These are phyloP conservation scores for Penicillium cataractarum DNA, from an alignment of 495 filamentous ascomycete species.

Conservation along the genomic window DNA sequence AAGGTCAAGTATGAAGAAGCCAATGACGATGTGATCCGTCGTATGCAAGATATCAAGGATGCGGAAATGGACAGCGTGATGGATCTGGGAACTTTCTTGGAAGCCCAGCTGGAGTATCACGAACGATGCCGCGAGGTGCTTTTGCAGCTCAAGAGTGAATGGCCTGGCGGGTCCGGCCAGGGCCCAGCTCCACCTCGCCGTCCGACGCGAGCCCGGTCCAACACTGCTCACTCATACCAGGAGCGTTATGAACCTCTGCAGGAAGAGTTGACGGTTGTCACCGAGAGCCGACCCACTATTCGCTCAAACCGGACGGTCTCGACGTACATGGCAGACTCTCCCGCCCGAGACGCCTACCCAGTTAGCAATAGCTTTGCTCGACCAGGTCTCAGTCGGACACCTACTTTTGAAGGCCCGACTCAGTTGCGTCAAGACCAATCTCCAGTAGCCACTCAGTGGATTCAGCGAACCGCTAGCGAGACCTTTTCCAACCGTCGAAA, in stretches of 20 bases:
- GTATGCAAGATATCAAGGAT: constrained; percentile 97
- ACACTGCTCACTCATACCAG: constrained; percentile 62
- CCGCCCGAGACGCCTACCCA: constrained; percentile 39
- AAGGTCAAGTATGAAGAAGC: constrained; percentile 98
- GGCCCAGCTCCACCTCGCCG: constrained; percentile 39
- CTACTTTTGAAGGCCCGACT: constrained; percentile 61
- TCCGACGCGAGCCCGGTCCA: constrained; percentile 58
- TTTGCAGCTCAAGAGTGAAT: constrained; percentile 66
- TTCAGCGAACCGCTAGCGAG: constrained; percentile 63
- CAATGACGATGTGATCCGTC: constrained; percentile 86
- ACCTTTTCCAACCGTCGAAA: constrained; percentile 48
- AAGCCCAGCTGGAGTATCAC: constrained; percentile 89
- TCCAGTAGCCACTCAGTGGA: constrained; percentile 46
- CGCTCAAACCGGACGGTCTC: constrained; percentile 54
- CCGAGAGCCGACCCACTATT: constrained; percentile 62
- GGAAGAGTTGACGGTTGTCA: constrained; percentile 52
- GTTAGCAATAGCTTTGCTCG: constrained; percentile 37
- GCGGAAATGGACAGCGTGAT: constrained; percentile 81
- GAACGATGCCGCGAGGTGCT: constrained; percentile 84
- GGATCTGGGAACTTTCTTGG: constrained; percentile 80
- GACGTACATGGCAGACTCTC: constrained; percentile 32
- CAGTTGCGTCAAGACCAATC: constrained; percentile 55
- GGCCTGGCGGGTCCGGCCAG: constrained; percentile 55
- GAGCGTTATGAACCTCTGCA: constrained; percentile 62
- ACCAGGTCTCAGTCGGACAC: constrained; percentile 49